These are phyloP conservation scores for Wolfiporia cocos DNA, from an alignment of 1,284 basidiomycete genomes.

Conservation along the genomic window DNA sequence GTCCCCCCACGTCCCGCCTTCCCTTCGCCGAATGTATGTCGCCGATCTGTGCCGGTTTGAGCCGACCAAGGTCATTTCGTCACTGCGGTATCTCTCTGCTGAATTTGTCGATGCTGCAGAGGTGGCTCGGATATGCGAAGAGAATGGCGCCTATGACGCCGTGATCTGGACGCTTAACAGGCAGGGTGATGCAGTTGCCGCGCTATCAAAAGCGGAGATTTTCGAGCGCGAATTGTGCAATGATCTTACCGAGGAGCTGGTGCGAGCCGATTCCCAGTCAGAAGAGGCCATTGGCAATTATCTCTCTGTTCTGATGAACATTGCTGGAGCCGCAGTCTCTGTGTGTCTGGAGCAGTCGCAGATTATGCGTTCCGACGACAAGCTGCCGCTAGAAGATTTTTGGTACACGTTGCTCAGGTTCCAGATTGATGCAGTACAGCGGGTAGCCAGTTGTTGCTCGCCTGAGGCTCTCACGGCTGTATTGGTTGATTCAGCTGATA, in stretches of 20 bases:
- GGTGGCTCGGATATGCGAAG: slow-evolving; percentile 62
- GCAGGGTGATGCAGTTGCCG: slow-evolving; percentile 55
- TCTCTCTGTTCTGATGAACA: slow-evolving; percentile 39
- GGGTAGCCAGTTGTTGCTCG: slow-evolving; percentile 43
- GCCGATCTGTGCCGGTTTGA: slow-evolving; percentile 70
- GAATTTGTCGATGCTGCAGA: slow-evolving; percentile 56
- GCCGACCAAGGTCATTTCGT: slow-evolving; percentile 59
- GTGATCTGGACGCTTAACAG: slow-evolving; percentile 81
- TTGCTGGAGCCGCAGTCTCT: slow-evolving; percentile 55
- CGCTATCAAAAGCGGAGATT: slow-evolving; percentile 60
- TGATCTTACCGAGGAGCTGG: slow-evolving; percentile 41
- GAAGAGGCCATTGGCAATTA: slow-evolving; percentile 27
- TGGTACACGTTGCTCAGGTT: slow-evolving; percentile 87
- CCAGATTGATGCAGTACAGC: slow-evolving; percentile 77
- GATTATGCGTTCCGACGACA: slow-evolving; percentile 26
- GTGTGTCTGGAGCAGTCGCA: slow-evolving; percentile 68
- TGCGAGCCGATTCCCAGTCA: slow-evolving; percentile 20
- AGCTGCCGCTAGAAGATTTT: slow-evolving; percentile 72
- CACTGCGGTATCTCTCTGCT: slow-evolving; percentile 54
- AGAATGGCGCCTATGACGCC: slow-evolving; percentile 63
- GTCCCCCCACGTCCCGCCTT: slow-evolving; percentile 38
- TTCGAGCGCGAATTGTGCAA: slow-evolving; percentile 56
- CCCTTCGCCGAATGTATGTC: slow-evolving; percentile 62
- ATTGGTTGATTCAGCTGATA: slow-evolving; percentile 9
- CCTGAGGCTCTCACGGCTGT: slow-evolving; percentile 20